phyloP scores from a whole-genome alignment of 2,329 filamentous ascomycete genomes.

The Drechslerella coelobrocha region DNA sequence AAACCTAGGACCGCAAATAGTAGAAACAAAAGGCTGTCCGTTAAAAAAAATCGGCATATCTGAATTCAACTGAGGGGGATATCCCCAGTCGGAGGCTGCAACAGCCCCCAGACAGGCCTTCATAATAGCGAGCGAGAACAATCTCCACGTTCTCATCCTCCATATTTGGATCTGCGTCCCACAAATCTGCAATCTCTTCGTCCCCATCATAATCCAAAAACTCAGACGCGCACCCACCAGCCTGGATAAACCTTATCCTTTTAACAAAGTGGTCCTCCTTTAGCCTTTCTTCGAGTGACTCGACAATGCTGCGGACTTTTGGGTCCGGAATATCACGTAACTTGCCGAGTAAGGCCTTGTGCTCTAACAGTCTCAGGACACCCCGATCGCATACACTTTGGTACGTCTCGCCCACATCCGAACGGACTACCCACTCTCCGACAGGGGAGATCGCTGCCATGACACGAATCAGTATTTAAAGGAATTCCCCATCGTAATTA shows the following conservation, averaged over 20 bases:
- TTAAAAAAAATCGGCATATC: too few relatives aligned
- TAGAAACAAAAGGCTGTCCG: too few relatives aligned
- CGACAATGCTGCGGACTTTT: background rate
- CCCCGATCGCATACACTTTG: background rate
- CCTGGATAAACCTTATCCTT: background rate
- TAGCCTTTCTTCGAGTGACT: background rate
- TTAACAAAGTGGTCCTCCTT: background rate
- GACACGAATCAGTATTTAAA: too few relatives aligned
- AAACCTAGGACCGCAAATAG: too few relatives aligned
- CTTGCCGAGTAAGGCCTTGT: background rate
- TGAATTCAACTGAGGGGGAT: too few relatives aligned
- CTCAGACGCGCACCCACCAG: background rate
- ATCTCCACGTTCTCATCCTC: background rate
- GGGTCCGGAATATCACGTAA: background rate
- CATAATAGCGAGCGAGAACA: background rate
- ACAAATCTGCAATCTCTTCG: background rate
- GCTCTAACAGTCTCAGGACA: background rate
- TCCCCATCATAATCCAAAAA: background rate
- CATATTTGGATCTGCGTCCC: background rate
- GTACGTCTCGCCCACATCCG: background rate
- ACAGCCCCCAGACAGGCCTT: too few relatives aligned
- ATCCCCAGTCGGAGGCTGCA: too few relatives aligned
- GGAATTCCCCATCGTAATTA: too few relatives aligned
- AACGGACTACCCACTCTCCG: background rate
- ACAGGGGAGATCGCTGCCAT: background rate